Conservation (phyloP, 371 early-diverging fungal genomes). For the Blakeslea trispora region DNA sequence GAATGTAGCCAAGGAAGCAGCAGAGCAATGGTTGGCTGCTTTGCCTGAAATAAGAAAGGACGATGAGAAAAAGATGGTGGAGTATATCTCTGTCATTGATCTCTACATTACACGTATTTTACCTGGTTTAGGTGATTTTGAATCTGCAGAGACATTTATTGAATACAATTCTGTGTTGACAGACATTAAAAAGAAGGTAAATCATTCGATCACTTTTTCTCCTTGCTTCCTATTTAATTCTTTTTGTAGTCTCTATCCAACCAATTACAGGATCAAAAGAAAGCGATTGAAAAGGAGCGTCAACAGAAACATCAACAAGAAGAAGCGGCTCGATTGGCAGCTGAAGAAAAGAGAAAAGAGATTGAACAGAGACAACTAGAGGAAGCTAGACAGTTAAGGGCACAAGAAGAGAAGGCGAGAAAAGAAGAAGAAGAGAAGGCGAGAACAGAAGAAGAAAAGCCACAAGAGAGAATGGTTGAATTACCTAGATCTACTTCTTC, state of each 20-base stretch:
- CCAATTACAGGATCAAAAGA: conserved; percentile 15
- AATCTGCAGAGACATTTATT: conserved; percentile 39
- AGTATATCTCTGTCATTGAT: conserved; percentile 32
- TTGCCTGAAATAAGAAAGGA: conserved; percentile 28
- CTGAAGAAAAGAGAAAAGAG: conserved; percentile 24
- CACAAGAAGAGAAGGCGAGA: conserved; percentile 17
- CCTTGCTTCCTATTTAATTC: too few species aligned
- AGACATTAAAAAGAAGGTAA: conserved; percentile 41
- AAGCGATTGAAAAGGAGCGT: conserved; percentile 5
- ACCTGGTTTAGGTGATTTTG: conserved; percentile 38
- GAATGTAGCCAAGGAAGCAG: conserved; percentile 32
- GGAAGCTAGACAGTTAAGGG: conserved; percentile 15
- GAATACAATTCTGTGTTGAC: conserved; percentile 39
- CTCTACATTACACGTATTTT: conserved; percentile 35
- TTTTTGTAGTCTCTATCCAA: conserved; percentile 15
- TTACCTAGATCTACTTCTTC: too few species aligned
- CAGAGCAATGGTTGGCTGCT: conserved; percentile 40
- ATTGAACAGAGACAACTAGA: conserved; percentile 20
- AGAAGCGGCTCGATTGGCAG: conserved; percentile 2
- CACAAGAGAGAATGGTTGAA: conserved; percentile 3
- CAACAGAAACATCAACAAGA: conserved; percentile 12
- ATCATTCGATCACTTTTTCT: too few species aligned
- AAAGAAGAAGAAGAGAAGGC: conserved; percentile 9
- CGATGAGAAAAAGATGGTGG: conserved; percentile 11
- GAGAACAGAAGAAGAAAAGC: conserved; percentile 8